phyloP scores from a whole-genome alignment of 2,329 filamentous ascomycete genomes.

The Penicillium fuscoglaucum region DNA sequence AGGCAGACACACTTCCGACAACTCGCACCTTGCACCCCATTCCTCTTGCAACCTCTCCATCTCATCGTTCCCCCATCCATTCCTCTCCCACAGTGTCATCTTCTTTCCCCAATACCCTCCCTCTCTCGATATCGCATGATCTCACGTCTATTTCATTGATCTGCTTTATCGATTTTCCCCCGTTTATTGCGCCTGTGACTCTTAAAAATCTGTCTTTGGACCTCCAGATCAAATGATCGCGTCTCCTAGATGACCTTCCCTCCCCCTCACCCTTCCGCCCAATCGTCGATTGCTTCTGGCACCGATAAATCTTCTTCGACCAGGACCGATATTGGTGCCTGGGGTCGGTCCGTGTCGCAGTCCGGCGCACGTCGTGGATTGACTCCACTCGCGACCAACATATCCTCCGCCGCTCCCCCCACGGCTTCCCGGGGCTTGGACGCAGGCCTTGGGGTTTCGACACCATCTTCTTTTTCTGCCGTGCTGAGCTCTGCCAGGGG shows the following conservation, averaged over 20 bases:
- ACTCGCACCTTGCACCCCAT: slow-evolving; percentile 25
- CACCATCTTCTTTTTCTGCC: slow-evolving; percentile 54
- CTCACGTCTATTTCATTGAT: slow-evolving; percentile 10
- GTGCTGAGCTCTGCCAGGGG: slow-evolving; percentile 52
- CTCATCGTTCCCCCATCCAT: slow-evolving; percentile 22
- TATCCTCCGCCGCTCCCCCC: slow-evolving; percentile 44
- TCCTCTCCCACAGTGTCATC: slow-evolving; percentile 20
- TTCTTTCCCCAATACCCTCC: slow-evolving; percentile 10
- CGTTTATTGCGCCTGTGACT: slow-evolving; percentile 18
- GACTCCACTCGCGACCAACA: slow-evolving; percentile 59
- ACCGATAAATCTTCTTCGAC: slow-evolving; percentile 49
- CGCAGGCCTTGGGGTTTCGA: slow-evolving; percentile 48
- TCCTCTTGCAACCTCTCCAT: slow-evolving; percentile 24
- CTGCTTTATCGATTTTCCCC: slow-evolving; percentile 18
- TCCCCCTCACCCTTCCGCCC: slow-evolving; percentile 53
- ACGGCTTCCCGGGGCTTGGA: slow-evolving; percentile 45
- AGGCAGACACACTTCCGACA: slow-evolving; percentile 26
- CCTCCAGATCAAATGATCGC: slow-evolving; percentile 52
- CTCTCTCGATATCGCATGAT: slow-evolving; percentile 15
- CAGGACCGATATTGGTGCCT: slow-evolving; percentile 55
- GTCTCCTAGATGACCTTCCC: slow-evolving; percentile 59
- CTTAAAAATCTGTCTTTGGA: slow-evolving; percentile 40
- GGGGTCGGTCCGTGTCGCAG: slow-evolving; percentile 57
- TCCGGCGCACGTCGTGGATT: slow-evolving; percentile 57
- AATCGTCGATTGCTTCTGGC: slow-evolving; percentile 54